Evolutionary conservation across 192 early-diverging fungal species (phyloP), one percentile per base, ranked within the genome.

Genomic region (Entomortierella lignicola): DNA sequence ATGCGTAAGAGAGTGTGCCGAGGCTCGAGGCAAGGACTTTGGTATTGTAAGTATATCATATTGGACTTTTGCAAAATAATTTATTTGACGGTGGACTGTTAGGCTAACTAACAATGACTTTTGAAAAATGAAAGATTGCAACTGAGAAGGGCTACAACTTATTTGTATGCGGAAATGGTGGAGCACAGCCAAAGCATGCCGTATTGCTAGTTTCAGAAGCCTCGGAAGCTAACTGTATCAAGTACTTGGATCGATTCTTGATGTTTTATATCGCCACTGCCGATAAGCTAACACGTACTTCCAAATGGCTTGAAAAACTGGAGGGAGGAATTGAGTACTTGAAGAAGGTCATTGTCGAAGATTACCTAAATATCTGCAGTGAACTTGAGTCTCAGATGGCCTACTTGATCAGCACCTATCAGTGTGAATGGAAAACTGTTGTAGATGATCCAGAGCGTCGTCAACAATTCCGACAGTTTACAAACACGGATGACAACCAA

Each of bases 191-290:
- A 7, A 91, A 88, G 64, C 90, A 91, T 54, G 90, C 91, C 2
- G 85, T 88, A 25, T 62, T 92, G 43, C 67, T 91, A 6, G 85
- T 73, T 12, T 58, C 82, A 8, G 87, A 91, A 39, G 80, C 86
- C 25, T 61, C 85, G 21, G 89, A 91, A 66, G 79, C 83, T 41
- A 34, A 77, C 2, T 82, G 80, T 21, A 83, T 91, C 34, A 84
- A 80, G 23, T 91, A 91, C 51, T 39, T 91, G 0, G 90, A 91
- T 60, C 77, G 90, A 1, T 91, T 90, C 72, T 62, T 91, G 62
- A 91, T 91, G 90, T 92, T 87, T 65, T 91, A 91, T 61, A 92
- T 91, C 55, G 79, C 63, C 1, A 91, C 90, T 26, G 90, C 90
- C 11, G 90, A 91, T 71, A 83, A 72, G 63, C 65, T 91, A 27